These are phyloP conservation scores for Ceratobasidium sp. DNA, from an alignment of 1,284 basidiomycete species.

Conservation along the genomic window DNA sequence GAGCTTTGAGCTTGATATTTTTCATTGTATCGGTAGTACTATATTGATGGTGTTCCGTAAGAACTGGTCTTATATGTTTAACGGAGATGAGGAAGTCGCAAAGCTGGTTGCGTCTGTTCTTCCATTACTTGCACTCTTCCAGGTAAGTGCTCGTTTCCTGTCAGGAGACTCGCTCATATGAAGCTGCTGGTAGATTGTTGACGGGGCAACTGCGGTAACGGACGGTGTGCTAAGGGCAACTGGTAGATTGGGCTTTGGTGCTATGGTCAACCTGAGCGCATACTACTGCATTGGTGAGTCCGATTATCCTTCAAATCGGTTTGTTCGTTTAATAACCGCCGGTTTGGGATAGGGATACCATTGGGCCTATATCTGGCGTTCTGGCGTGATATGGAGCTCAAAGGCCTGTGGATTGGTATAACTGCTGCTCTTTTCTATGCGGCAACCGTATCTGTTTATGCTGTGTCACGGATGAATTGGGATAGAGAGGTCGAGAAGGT, in stretches of 20 bases:
- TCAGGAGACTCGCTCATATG: background rate
- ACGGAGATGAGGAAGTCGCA: constrained; percentile 80
- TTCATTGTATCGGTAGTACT: constrained; percentile 56
- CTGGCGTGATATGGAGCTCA: constrained; percentile 30
- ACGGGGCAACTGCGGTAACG: constrained; percentile 41
- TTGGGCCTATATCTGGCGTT: constrained; percentile 29
- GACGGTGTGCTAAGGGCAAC: constrained; percentile 42
- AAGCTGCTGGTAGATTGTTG: constrained; percentile 30
- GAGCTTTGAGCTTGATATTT: constrained; percentile 57
- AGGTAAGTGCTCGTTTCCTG: constrained; percentile 59
- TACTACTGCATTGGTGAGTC: constrained; percentile 45
- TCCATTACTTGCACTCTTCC: constrained; percentile 79
- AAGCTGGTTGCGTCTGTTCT: constrained; percentile 74
- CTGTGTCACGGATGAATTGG: constrained; percentile 20
- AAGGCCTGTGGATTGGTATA: constrained; percentile 31
- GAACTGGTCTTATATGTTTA: constrained; percentile 86
- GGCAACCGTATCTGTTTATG: constrained; percentile 20
- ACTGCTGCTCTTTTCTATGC: constrained; percentile 33
- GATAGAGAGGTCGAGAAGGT: constrained; percentile 26
- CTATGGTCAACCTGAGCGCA: constrained; percentile 42
- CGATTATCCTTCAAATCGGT: background rate
- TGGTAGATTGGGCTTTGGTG: constrained; percentile 42
- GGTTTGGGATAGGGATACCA: constrained; percentile 17
- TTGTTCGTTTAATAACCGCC: background rate
- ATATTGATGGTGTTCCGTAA: constrained; percentile 78